These are phyloP conservation scores for Nepenthes alata DNA, from an alignment of 179 eudicot species.

Conservation along the genomic window DNA sequence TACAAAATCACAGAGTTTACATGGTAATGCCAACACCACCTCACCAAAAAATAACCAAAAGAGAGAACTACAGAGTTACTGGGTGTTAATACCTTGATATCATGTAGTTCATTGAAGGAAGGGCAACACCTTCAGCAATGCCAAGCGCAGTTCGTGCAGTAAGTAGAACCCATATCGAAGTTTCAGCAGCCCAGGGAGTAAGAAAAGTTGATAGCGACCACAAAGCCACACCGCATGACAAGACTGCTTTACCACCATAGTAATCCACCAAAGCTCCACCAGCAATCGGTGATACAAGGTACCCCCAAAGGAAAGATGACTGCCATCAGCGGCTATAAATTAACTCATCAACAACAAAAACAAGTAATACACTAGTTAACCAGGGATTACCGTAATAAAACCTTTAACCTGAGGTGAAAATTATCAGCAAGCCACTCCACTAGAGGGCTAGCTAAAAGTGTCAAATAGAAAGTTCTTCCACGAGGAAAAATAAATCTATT, in stretches of 20 bases:
- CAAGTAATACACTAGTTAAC: not conserved
- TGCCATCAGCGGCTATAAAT: slow-evolving; percentile 37
- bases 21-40: not conserved
- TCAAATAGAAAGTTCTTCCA: too few relatives aligned
- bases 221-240: slow-evolving; percentile 94
- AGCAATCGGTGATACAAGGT: slow-evolving; percentile 87
- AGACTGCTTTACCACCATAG: slow-evolving; percentile 82
- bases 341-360: slow-evolving; percentile 24
- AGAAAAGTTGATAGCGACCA: slow-evolving; percentile 94
- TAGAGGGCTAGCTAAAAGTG: too few relatives aligned
- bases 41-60: not conserved
- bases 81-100: slow-evolving; percentile 49
- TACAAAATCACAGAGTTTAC: not conserved
- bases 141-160: slow-evolving; percentile 71
- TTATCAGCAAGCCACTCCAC: too few relatives aligned
- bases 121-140: slow-evolving; percentile 97
- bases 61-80: not conserved
- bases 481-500: too few relatives aligned
- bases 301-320: slow-evolving; percentile 99
- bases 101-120: slow-evolving; percentile 99
- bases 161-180: slow-evolving; percentile 67
- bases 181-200: slow-evolving; percentile 98
- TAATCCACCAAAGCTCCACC: slow-evolving; percentile 95
- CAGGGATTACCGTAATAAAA: too few relatives aligned
- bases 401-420: too few relatives aligned